These are phyloP conservation scores for Orbilia oligospora DNA, from an alignment of 2,329 filamentous ascomycete species.

Conservation along the genomic window DNA sequence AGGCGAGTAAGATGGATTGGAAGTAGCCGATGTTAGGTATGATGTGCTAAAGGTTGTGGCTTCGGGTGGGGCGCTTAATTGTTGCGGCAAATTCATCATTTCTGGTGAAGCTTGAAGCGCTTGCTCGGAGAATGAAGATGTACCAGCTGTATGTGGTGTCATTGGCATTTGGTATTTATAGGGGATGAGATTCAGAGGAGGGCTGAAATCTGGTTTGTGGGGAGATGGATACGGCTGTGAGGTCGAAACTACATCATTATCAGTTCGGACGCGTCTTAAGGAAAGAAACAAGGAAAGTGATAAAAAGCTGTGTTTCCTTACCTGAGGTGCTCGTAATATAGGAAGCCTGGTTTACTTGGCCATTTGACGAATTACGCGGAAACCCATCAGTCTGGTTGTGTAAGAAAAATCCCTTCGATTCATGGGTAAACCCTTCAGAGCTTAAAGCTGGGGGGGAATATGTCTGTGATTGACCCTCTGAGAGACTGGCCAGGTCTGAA, in stretches of 20 bases:
- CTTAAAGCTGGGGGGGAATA: slow-evolving; percentile 63
- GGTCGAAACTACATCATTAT: slow-evolving; percentile 57
- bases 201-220: slow-evolving; percentile 63
- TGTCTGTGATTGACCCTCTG: slow-evolving; percentile 62
- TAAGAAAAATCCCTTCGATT: slow-evolving; percentile 62
- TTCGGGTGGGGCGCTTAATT: slow-evolving; percentile 64
- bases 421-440: slow-evolving; percentile 63
- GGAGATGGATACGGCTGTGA: slow-evolving; percentile 64
- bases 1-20: slow-evolving; percentile 38
- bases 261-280: slow-evolving; percentile 36
- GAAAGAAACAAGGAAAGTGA: not conserved
- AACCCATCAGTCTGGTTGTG: slow-evolving; percentile 63
- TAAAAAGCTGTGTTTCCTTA: slow-evolving; percentile 46
- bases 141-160: slow-evolving; percentile 63
- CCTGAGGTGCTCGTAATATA: slow-evolving; percentile 63
- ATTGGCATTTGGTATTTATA: slow-evolving; percentile 65
- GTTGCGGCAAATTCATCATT: slow-evolving; percentile 55
- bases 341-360: slow-evolving; percentile 62
- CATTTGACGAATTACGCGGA: slow-evolving; percentile 62
- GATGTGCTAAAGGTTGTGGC: slow-evolving; percentile 63
- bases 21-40: slow-evolving; percentile 61
- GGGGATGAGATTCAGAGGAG: slow-evolving; percentile 63
- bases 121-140: slow-evolving; percentile 62
- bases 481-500: slow-evolving; percentile 61
- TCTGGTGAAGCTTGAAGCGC: slow-evolving; percentile 62